Base-by-base conservation (phyloP, 2,329 filamentous ascomycete genomes). In the Trichoderma sp. region DNA sequence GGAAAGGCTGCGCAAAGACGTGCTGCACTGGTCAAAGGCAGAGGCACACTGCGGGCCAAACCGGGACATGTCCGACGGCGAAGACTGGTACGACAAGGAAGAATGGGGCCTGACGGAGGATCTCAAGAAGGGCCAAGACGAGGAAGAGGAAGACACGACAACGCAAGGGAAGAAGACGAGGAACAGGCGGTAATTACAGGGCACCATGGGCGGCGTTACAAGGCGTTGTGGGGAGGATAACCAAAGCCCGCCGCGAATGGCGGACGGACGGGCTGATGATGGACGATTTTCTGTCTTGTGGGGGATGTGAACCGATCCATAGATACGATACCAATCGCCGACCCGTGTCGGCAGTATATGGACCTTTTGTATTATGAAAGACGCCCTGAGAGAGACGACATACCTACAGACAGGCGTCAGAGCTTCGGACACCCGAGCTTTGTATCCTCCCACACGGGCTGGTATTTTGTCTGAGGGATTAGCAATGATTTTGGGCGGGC, bases 21-120 rank as follows among this genome's bases (percentile, higher is more conserved):
- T 95, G 3, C 83, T 89, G 73, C 85, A 86, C 69, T 93, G 90
- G 88, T 84, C 88, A 69, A 92, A 92, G 74, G 89, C 91, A 1
- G 91, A 94, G 77, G 90, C 84, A 24, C 91, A 94, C 72, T 82
- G 81, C 60, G 86, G 87, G 1, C 74, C 80, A 19, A 86, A 88
- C 73, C 76, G 88, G 57, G 90, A 93, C 75, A 88, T 95, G 88
- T 93, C 90, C 58, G 92, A 96, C 74, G 91, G 91, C 12, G 92
- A 96, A 79, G 92, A 96, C 74, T 96, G 91, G 90, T 93, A 93
- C 73, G 92, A 96, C 76, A 86, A 85, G 72, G 89, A 92, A 61
- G 90, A 92, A 77, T 94, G 91, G 90, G 86, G 85, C 0, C 75
- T 95, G 56, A 83, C 86, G 9, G 89, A 90, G 67, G 88, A 91